Evolutionary conservation across 257 asterid species (phyloP), one percentile per base, ranked within the genome.

Genomic region (Mitragyna speciosa): DNA sequence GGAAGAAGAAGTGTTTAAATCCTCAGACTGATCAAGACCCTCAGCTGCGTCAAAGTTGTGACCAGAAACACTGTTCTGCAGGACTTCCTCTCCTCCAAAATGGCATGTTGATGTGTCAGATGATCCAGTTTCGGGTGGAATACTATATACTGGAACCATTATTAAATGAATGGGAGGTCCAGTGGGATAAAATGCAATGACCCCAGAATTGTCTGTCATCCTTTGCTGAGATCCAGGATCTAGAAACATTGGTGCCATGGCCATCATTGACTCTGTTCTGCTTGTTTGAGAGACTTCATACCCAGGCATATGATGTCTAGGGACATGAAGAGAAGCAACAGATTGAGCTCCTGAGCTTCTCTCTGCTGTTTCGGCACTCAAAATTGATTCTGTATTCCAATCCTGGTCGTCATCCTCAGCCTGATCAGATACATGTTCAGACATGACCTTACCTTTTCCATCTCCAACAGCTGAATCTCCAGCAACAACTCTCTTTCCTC

Each of bases 141-240:
- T 74, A 83, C 92, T 89, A 81, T 90, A 92, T 39, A 92, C 76
- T 43, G 99, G 97, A 72, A 96, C 95, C 99, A 96, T 96, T n/a
- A 98, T 91, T 56, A 94, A 96, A 8, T 98, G 99, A 80, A 96
- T 89, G 39, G 99, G 98, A 70, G 99, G 99, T 19, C 99, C 99
- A 31, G 99, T 91, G 47, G 97, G 98, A 78, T 90, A 92, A 83
- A 96, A 96, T 58, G 98, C 86, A 84, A 95, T 68, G 73, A 94
- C 64, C 76, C 92, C 97, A 59, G 97, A 90, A 79, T 87, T 86
- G 79, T 94, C 97, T 51, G 82, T 70, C 80, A 72, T 78, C 86
- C 94, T 89, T 81, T 89, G 90, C 81, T 86, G 90, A 45, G 93
- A 86, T 36, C 95, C 93, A 70, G 92, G 89, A 66, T 91, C 90